phyloP scores from a whole-genome alignment of 192 early-diverging fungal genomes.

The Gonapodya prolifera region DNA sequence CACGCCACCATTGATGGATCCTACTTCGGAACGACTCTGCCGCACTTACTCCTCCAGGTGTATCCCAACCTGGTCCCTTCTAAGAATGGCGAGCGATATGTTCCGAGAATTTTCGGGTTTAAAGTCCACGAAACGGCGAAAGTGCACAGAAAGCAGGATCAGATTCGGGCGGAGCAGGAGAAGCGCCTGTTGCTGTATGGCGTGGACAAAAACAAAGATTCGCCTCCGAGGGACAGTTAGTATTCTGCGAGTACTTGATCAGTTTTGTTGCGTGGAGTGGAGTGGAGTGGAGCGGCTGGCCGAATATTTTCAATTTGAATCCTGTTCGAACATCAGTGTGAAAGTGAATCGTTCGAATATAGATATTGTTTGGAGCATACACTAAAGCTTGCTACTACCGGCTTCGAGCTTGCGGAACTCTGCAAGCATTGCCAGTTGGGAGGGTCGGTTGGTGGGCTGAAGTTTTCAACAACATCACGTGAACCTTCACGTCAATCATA shows the following conservation, averaged over 20 bases:
- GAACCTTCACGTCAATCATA: background rate
- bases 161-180: conserved; percentile 56
- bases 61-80: conserved; percentile 70
- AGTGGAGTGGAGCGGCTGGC: too few species aligned
- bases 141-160: conserved; percentile 85
- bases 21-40: conserved; percentile 92
- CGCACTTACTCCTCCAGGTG: conserved; percentile 89
- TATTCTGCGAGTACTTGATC: too few species aligned
- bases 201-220: background rate
- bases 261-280: too few species aligned
- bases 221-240: background rate
- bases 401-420: background rate
- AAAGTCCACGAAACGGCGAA: conserved; percentile 76
- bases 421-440: background rate
- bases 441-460: background rate
- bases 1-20: conserved; percentile 87
- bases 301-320: too few species aligned
- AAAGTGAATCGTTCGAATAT: too few species aligned
- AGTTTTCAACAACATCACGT: background rate
- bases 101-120: conserved; percentile 98
- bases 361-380: too few species aligned
- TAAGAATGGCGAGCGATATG: conserved; percentile 68
- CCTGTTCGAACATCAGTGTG: too few species aligned
- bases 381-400: background rate
- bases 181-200: conserved; percentile 14